phyloP scores from a whole-genome alignment of 768 basidiomycete genomes.

The Phaffia tasmanica region DNA sequence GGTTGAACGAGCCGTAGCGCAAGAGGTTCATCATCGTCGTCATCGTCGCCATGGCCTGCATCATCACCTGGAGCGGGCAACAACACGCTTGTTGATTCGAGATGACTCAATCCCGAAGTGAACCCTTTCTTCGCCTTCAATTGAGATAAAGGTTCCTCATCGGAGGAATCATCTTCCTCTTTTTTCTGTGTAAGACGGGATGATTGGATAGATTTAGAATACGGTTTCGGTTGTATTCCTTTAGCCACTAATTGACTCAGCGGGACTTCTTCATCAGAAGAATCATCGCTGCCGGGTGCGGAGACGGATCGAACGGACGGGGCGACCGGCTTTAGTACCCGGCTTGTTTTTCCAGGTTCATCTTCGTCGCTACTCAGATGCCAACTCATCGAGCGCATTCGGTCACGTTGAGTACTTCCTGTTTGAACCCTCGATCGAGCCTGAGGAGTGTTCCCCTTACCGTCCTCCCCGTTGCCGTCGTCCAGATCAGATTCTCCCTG shows the following conservation, averaged over 20 bases:
- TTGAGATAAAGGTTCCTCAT: no score
- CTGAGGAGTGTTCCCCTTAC: neutral
- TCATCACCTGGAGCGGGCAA: neutral
- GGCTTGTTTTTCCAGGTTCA: no score
- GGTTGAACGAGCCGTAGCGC: neutral
- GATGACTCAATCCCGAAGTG: neutral
- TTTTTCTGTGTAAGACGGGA: neutral
- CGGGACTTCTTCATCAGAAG: no score
- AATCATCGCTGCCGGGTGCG: no score
- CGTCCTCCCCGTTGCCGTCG: neutral
- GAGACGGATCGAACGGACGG: no score
- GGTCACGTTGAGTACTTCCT: no score
- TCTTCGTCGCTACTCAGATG: no score
- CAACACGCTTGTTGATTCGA: neutral
- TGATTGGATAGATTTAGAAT: neutral
- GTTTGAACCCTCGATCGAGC: neutral
- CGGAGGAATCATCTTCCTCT: no score
- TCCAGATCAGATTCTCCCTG: neutral
- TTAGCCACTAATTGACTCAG: no score
- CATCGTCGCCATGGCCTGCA: conserved; percentile 9
- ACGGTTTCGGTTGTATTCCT: no score
- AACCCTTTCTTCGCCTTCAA: neutral
- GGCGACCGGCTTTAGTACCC: no score
- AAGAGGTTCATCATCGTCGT: conserved; percentile 23
- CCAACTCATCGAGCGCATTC: no score